Base-by-base conservation (phyloP, 495 filamentous ascomycete genomes). In the Daldinia decipiens region DNA sequence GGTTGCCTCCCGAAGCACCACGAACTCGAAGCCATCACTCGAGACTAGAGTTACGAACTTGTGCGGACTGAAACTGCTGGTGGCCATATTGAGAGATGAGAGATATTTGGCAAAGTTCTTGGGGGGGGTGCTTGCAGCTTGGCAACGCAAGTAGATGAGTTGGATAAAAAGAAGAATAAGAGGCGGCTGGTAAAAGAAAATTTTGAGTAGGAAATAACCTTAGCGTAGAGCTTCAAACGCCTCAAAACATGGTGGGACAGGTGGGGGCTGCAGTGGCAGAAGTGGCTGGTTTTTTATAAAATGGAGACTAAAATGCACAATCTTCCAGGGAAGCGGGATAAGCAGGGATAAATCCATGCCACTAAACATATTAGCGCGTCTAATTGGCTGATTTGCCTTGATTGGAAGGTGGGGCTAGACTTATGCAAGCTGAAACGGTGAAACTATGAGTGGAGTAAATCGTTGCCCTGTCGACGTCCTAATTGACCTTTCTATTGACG, bases 31-130 rank as follows among this genome's bases (percentile, higher is more conserved):
- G 50, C 90, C 92, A 77, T 98, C 96, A 63, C 82, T 85, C 0
- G 94, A 98, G 19, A 97, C 84, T 4, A 99, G 86, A 0, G 95
- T 97, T 59, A 98, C 89, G 71, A 91, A 98, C 67, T 91, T 87
- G 75, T 78, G 82, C 7, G 45, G 59, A 11, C 4, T 52, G 21
- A 55, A 47, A 32, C 66, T 51, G 65, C 77, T 72, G 29, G 47
- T 53, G 34, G 68, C 32, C 76, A 74, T 77, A 36, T 50, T 74
- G 64, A 62, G 26, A 38, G 15, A 45, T 74, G 64, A 62, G 26
- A 38, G 15, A 45, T 36, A 27, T 47, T 47, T 19, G 3, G 43
- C 9, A 47, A 32, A 55, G 11, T 27, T 53, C 24, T 31, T 24
- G 2, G 27, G 15, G 26, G 15, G 26, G 24, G 47, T 26, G 27